A percentile compares a stretch with the other conserved stretches of the same genome.
Conservation (phyloP, 2,329 filamentous ascomycete genomes). For the Graphium sp. region DNA sequence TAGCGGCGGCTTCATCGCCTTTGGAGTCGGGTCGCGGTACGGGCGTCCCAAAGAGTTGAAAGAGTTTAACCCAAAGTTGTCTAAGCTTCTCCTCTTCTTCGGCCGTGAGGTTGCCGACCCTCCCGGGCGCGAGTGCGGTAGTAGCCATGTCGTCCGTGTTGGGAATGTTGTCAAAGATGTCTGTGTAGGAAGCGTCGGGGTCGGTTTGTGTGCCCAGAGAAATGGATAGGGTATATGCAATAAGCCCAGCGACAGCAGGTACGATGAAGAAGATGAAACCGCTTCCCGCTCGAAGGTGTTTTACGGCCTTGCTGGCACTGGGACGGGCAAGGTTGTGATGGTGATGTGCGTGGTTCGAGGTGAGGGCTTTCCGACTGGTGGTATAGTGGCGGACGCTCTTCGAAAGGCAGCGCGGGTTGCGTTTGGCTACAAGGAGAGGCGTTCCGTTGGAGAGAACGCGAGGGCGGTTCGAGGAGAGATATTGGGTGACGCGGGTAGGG, state of each 20-base stretch:
- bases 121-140: slow-evolving; percentile 41
- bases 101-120: slow-evolving; percentile 71
- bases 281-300: no score
- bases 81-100: slow-evolving; percentile 81
- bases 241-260: background rate
- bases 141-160: slow-evolving; percentile 17
- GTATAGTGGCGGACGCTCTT: no score
- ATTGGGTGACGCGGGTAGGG: no score
- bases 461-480: no score
- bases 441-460: no score
- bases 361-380: no score
- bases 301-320: no score
- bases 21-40: background rate
- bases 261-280: no score
- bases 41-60: slow-evolving; percentile 52
- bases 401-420: no score
- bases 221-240: background rate
- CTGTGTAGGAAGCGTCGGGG: background rate
- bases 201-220: background rate
- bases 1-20: slow-evolving; percentile 11
- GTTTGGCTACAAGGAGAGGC: no score
- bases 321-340: no score
- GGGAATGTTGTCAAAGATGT: background rate
- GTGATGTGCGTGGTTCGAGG: no score
- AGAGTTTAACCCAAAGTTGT: slow-evolving; percentile 65